Evolutionary conservation across 306 rosid genomes (phyloP).

Genomic region (Prunus davidiana): DNA sequence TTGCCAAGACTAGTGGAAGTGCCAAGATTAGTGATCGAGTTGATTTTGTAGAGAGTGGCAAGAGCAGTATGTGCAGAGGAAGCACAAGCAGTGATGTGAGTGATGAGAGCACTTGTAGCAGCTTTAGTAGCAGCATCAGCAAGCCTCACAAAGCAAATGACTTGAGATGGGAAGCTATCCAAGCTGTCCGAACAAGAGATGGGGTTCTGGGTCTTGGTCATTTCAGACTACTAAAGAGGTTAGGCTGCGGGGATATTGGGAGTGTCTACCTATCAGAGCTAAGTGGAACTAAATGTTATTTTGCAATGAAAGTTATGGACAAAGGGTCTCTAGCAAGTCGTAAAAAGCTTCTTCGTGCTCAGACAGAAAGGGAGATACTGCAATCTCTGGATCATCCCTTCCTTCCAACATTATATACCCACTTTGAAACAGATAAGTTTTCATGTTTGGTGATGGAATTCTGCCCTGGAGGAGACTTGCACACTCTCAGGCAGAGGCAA

Average conservation of each 20-base stretch:
- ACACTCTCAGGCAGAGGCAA: constrained; percentile 95
- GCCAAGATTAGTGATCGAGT: constrained; percentile 82
- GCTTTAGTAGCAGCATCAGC: constrained; percentile 85
- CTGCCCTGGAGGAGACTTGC: constrained; percentile 99
- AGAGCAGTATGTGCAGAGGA: constrained; percentile 94
- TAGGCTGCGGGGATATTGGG: constrained; percentile 99
- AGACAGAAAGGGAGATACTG: constrained; percentile 93
- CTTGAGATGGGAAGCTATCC: constrained; percentile 98
- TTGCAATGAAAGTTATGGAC: constrained; percentile 99
- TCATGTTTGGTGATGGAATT: constrained; percentile 99
- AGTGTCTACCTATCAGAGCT: constrained; percentile 95
- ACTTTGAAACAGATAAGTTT: constrained; percentile 96
- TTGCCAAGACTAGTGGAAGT: constrained; percentile 90
- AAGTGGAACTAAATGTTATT: constrained; percentile 92
- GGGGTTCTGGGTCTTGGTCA: constrained; percentile 80
- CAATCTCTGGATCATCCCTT: constrained; percentile 96
- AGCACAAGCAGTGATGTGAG: constrained; percentile 97
- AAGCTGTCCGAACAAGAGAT: constrained; percentile 78
- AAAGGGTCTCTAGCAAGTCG: constrained; percentile 92
- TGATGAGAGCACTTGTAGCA: constrained; percentile 95
- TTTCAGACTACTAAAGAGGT: constrained; percentile 84
- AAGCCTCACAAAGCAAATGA: constrained; percentile 99
- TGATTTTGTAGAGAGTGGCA: constrained; percentile 91
- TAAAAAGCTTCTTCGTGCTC: constrained; percentile 94
- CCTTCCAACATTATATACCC: constrained; percentile 92